These are phyloP conservation scores for Meyerozyma elateridarum DNA, from an alignment of 1,139 yeast genomes.

Conservation along the genomic window DNA sequence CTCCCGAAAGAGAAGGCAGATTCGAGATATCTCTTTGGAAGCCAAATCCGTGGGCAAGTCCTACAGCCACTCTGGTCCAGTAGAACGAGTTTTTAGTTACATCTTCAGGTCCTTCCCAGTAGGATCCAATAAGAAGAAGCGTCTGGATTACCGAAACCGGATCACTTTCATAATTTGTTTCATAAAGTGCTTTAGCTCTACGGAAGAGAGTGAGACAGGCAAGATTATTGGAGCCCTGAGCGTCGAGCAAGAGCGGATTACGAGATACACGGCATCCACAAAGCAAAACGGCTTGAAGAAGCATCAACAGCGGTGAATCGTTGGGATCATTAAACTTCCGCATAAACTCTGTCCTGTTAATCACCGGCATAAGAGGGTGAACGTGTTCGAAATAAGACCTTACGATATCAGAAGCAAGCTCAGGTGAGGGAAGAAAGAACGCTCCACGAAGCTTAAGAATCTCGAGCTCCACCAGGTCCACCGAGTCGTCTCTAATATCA, in stretches of 20 bases:
- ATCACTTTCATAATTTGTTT: constrained; percentile 68
- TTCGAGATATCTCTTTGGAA: constrained; percentile 53
- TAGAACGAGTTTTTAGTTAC: constrained; percentile 70
- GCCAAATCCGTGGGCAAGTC: constrained; percentile 77
- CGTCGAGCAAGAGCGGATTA: constrained; percentile 54
- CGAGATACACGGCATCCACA: constrained; percentile 64
- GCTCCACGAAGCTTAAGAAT: constrained; percentile 68
- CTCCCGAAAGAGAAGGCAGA: constrained; percentile 24
- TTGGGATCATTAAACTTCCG: constrained; percentile 49
- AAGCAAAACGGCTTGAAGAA: constrained; percentile 63
- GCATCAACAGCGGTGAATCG: constrained; percentile 63
- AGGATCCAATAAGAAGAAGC: constrained; percentile 59
- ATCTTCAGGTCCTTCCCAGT: constrained; percentile 79
- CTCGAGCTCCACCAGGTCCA: constrained; percentile 67
- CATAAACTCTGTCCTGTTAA: constrained; percentile 63
- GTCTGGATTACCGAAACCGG: constrained; percentile 65
- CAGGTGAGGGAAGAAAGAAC: constrained; percentile 60
- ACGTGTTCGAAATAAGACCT: constrained; percentile 61
- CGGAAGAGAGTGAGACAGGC: constrained; percentile 67
- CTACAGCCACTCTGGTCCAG: constrained; percentile 73
- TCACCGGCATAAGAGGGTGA: constrained; percentile 70
- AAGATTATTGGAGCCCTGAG: constrained; percentile 50
- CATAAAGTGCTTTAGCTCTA: constrained; percentile 74
- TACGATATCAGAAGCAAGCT: constrained; percentile 58
- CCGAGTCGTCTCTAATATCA: constrained; percentile 31